Evolutionary conservation across 176 grass and related monocot species (phyloP), one percentile per base, ranked within the genome.

Genomic region (Avena sativa): DNA sequence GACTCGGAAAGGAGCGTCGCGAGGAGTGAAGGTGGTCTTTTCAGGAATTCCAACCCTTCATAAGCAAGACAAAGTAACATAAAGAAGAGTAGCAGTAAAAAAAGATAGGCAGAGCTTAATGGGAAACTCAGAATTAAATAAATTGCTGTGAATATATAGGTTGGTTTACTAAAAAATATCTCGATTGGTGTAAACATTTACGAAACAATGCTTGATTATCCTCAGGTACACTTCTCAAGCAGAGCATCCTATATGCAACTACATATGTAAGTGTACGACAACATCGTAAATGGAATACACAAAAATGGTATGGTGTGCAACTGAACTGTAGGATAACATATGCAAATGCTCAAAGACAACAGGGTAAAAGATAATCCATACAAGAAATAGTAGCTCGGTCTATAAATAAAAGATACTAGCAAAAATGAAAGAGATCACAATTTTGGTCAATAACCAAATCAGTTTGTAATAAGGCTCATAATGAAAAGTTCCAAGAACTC

Each of bases 1-100:
- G 34, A 43, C 67, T 70, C 16, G 32, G 34, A 19, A 40, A 70
- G 30, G 67, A 34, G 17, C 67, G 16, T 70, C 67, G 8, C 34
- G 67, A 43, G 67, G 67, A 20, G 67, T 55, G 15, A 28, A 55
- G 49, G 74, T 4, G 23, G 73, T 10, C 15, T 32, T 76, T 34
- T 34, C 28, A 28, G 74, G 50, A 36, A 52, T 77, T 77, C 50
- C 50, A 56, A 56, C 74, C 74, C 74, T 77, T 76, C 48, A 4
- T 53, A 53, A 32, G 48, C 14, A 76, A 72, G 15, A 49, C 2
- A 74, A 74, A 74, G n/a, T 49, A 50, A 14, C 20, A 46, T 72
- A 13, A 70, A 40, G 34, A 40, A 40, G 28, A 68, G 28, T 8
- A 68, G 12, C 64, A 17, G 62, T 65, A 28, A 0, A 28, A 64